Percentiles rank a stretch among this genome's conserved stretches.
Conservation (phyloP, 2,329 filamentous ascomycete species). For the Neopestalotiopsis rosae region DNA sequence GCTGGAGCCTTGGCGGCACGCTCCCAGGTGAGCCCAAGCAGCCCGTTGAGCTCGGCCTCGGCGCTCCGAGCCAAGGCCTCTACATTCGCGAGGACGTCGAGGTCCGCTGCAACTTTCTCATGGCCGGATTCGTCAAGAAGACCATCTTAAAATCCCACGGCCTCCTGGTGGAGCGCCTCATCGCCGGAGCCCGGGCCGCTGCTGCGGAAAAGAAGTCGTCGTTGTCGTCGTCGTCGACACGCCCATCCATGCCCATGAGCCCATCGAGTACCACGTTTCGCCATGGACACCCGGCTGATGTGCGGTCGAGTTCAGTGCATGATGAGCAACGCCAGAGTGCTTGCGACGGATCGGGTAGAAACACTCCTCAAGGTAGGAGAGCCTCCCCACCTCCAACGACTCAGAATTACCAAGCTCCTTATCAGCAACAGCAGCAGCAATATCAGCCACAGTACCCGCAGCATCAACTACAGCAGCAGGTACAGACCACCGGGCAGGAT, state of each 20-base stretch:
- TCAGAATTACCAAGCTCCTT: background rate
- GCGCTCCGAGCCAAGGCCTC: slow-evolving; percentile 70
- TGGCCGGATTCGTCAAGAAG: slow-evolving; percentile 80
- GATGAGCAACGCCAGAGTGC: background rate
- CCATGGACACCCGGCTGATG: background rate
- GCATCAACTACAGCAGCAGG: background rate
- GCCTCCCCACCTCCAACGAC: background rate
- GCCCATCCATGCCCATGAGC: slow-evolving; percentile 62
- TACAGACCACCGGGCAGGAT: background rate
- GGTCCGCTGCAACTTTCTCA: slow-evolving; percentile 78
- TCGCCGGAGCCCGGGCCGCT: slow-evolving; percentile 30
- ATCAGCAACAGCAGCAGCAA: background rate
- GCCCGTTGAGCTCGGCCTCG: slow-evolving; percentile 69
- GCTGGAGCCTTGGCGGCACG: slow-evolving; percentile 78
- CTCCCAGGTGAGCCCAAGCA: slow-evolving; percentile 72
- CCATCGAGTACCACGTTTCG: slow-evolving; percentile 46
- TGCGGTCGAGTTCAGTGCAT: slow-evolving; percentile 9
- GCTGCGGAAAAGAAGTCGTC: background rate
- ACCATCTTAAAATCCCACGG: slow-evolving; percentile 80
- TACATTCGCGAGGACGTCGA: slow-evolving; percentile 87
- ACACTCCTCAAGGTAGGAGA: background rate
- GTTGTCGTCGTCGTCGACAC: slow-evolving; percentile 49
- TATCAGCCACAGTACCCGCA: background rate
- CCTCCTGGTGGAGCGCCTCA: slow-evolving; percentile 69
- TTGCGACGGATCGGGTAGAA: background rate